Conservation (phyloP, 2,329 filamentous ascomycete genomes). For the Microsporum canis region DNA sequence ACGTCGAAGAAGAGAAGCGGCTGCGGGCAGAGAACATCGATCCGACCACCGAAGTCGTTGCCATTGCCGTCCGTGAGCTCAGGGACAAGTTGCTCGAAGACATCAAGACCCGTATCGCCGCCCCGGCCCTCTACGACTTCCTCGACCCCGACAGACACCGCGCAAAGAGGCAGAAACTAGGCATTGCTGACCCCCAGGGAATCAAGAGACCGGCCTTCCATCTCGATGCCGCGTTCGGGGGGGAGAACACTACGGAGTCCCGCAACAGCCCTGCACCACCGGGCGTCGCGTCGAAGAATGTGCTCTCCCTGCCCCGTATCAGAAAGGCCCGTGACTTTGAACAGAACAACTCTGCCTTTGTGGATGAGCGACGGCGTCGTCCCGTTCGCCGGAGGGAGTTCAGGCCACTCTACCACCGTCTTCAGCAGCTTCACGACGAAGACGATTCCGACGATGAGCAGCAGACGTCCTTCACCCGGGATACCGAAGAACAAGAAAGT, state of each 20-base stretch:
- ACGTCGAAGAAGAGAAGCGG: conserved; percentile 81
- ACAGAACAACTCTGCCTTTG: conserved; percentile 51
- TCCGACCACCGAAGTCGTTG: conserved; percentile 72
- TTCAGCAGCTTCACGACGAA: conserved; percentile 63
- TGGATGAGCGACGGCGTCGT: conserved; percentile 54
- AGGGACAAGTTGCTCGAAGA: conserved; percentile 78
- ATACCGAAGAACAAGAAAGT: conserved; percentile 79
- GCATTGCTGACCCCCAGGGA: conserved; percentile 59
- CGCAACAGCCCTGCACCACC: conserved; percentile 34
- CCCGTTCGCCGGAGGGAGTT: conserved; percentile 50
- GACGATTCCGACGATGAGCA: conserved; percentile 82
- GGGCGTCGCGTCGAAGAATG: conserved; percentile 38
- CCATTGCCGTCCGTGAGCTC: conserved; percentile 67
- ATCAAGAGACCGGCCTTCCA: conserved; percentile 45
- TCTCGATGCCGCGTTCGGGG: conserved; percentile 45
- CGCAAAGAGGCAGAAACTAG: conserved; percentile 66
- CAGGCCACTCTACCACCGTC: conserved; percentile 69
- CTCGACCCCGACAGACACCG: conserved; percentile 72
- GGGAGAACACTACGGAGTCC: conserved; percentile 44
- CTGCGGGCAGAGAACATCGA: conserved; percentile 80
- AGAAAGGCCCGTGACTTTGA: conserved; percentile 53
- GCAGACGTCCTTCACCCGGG: conserved; percentile 53
- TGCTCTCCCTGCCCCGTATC: conserved; percentile 61
- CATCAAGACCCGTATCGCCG: conserved; percentile 76
- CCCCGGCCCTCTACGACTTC: conserved; percentile 65